Conservation (phyloP, 2,329 filamentous ascomycete genomes). For the Diaporthe ampelina region DNA sequence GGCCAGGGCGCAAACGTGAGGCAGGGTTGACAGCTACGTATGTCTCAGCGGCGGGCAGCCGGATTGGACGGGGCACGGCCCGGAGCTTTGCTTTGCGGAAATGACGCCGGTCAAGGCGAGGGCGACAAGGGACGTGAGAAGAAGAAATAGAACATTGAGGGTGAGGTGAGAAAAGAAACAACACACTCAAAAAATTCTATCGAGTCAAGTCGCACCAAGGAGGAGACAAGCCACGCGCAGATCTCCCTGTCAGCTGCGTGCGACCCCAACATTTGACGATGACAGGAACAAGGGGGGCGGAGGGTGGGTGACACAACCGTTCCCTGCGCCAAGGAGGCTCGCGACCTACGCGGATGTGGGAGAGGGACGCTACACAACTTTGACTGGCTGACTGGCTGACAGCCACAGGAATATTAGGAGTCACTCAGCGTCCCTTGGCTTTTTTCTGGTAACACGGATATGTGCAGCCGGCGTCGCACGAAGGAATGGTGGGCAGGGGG, state of each 20-base stretch:
- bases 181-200: background rate
- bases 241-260: constrained; percentile 25
- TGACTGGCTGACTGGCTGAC: background rate
- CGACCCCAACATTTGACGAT: constrained; percentile 17
- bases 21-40: constrained; percentile 31
- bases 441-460: constrained; percentile 21
- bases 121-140: constrained; percentile 30
- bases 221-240: constrained; percentile 21
- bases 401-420: constrained; percentile 5
- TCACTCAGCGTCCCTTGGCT: background rate
- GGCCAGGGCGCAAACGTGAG: constrained; percentile 19
- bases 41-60: constrained; percentile 33
- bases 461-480: constrained; percentile 33
- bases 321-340: constrained; percentile 27
- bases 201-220: constrained; percentile 27
- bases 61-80: constrained; percentile 30
- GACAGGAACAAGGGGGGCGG: constrained; percentile 5
- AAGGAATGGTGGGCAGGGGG: background rate
- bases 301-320: background rate
- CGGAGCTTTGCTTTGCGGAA: constrained; percentile 26
- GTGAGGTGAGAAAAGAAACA: constrained; percentile 20
- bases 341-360: constrained; percentile 7
- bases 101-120: constrained; percentile 28
- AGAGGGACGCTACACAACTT: background rate
- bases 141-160: constrained; percentile 2